Evolutionary conservation across 371 early-diverging fungal genomes (phyloP), one percentile per base, ranked within the genome.

Genomic region (Mortierella sp.): DNA sequence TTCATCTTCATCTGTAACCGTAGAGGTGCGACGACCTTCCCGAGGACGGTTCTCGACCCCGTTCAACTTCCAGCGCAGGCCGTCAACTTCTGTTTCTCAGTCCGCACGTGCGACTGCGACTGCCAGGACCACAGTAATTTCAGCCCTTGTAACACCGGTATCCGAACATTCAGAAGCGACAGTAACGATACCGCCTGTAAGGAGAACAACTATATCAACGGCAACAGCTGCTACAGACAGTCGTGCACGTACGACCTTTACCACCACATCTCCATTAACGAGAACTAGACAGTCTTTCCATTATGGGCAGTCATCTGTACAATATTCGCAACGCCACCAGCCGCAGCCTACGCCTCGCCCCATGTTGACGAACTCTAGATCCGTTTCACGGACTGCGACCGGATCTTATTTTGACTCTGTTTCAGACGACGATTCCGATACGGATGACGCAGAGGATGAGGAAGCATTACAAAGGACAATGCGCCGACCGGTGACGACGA

Each of bases 381-480:
- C 59, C 0, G 19, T 17, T 0, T 34, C 43, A 3, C 28, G 12
- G 2, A 58, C 60, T 2, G 60, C 59, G 6, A 73, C 68, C 0
- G 68, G 64, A 1, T 60, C 68, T 1, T 73, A 63, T 42, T 63
- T 73, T 43, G 75, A 73, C 49, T 68, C 75, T 50, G 75, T 68
- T 30, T 73, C 75, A 14, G 75, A 72, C 30, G 70, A 70, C 26
- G 69, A 70, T 19, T 71, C 72, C 23, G 72, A 72, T 31, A 51
- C 66, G 8, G 65, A 64, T 14, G 70, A 63, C 0, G 52, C 66
- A 8, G 65, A 64, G 17, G 70, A 63, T 0, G 52, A 52, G 21
- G 48, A 31, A 3, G 26, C 30, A 15, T 19, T 43, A 34, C 24
- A 52, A 34, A 27, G 26, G 21, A 17, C 53, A 15, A 15, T n/a